phyloP scores from a whole-genome alignment of 495 filamentous ascomycete genomes.

The Tuber umbilicatum region DNA sequence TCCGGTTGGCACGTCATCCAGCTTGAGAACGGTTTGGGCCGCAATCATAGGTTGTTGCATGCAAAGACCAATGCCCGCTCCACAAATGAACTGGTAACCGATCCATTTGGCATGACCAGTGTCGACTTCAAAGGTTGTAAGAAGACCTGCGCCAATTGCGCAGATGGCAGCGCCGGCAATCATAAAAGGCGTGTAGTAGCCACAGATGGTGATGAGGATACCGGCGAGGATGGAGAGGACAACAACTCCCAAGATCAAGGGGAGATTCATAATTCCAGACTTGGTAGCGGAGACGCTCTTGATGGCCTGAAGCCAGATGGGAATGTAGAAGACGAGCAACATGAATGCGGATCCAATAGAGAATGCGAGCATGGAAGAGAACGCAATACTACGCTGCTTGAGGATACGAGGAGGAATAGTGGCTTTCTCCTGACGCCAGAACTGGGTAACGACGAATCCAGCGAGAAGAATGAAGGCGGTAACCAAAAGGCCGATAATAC shows the following conservation, averaged over 20 bases:
- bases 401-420: constrained; percentile 70
- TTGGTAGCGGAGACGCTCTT: constrained; percentile 59
- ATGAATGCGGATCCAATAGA: constrained; percentile 60
- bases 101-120: constrained; percentile 60
- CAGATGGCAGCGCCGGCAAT: constrained; percentile 54
- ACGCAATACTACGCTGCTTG: constrained; percentile 62
- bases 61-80: constrained; percentile 61
- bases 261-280: constrained; percentile 72
- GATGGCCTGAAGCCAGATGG: constrained; percentile 86
- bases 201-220: constrained; percentile 54
- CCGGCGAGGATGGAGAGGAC: constrained; percentile 58
- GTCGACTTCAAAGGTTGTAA: constrained; percentile 57
- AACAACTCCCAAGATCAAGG: constrained; percentile 60
- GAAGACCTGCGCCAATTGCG: constrained; percentile 62
- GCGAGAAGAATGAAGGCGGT: constrained; percentile 61
- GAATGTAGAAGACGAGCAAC: constrained; percentile 64
- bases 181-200: constrained; percentile 76
- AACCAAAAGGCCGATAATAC: constrained; percentile 65
- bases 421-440: constrained; percentile 62
- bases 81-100: constrained; percentile 63
- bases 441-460: constrained; percentile 59
- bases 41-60: constrained; percentile 65
- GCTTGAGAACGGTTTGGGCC: constrained; percentile 58
- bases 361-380: constrained; percentile 51
- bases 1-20: constrained; percentile 59